Evolutionary conservation across 306 rosid species (phyloP), one percentile per base, ranked within the genome.

Genomic region (Quillaja saponaria): DNA sequence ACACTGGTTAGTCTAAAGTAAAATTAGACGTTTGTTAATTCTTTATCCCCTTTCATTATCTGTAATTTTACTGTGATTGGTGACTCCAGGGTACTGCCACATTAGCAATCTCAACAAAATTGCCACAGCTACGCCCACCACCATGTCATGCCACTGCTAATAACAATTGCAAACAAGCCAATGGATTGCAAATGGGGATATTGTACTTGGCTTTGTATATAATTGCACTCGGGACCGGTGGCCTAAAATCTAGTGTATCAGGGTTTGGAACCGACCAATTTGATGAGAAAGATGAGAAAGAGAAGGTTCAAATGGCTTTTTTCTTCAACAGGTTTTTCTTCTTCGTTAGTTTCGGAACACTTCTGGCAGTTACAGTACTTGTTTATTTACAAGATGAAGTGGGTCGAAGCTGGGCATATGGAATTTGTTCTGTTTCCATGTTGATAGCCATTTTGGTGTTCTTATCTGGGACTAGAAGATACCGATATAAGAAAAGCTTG

Each of bases 211-310:
- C 90, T 33, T 68, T 91, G 19, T 91, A 82, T 62, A 75, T 86
- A 15, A 77, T 86, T 62, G 95, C 95, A 18, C 75, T 91, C 19
- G 98, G 96, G 45, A 88, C 86, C 0, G 96, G 98, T 5, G 98
- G 98, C 52, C 73, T 88, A 6, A 91, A 91, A 62, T 91, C 98
- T 16, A 91, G 98, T 58, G 81, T 88, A 40, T 91, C 96, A 1
- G 98, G 98, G 14, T 91, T 91, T 49, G 98, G 98, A 9, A 80
- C 88, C 0, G 98, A 91, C 61, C 96, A 91, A 51, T 91, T 91
- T 33, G 95, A 91, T 9, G 95, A 86, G 53, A 88, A 82, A 63
- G 90, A 88, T 72, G 95, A 82, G 69, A 84, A 77, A 66, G 98
- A 91, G 80, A 84, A 86, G 56, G 81, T 95, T 34, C 88, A 91